A percentile compares a stretch with the other conserved stretches of the same genome.
These are phyloP conservation scores for Blepharisma undulans DNA, from an alignment of 169 alveolate species.

Conservation along the genomic window DNA sequence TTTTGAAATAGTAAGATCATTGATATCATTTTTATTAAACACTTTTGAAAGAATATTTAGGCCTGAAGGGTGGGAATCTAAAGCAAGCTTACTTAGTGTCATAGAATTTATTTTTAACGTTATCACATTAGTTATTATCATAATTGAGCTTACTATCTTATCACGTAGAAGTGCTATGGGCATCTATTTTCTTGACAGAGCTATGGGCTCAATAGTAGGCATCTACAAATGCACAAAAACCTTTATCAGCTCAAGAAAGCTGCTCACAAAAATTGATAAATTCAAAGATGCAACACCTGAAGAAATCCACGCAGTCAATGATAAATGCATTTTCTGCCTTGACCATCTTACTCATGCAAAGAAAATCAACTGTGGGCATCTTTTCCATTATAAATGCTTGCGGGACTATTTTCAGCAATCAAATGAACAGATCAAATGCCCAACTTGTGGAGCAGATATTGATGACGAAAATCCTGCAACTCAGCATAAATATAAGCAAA, in stretches of 20 bases:
- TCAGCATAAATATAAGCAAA: not conserved
- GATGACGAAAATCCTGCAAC: not conserved
- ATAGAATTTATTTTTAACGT: not conserved
- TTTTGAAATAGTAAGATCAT: not conserved
- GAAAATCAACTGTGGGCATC: slow-evolving; percentile 45
- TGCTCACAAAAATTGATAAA: not conserved
- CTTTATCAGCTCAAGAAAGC: slow-evolving; percentile 9
- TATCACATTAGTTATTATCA: not conserved
- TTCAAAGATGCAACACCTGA: slow-evolving; percentile 31
- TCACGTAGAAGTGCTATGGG: not conserved
- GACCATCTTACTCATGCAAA: slow-evolving; percentile 18
- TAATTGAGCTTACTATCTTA: not conserved
- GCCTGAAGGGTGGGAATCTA: not conserved
- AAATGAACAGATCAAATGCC: slow-evolving; percentile 16
- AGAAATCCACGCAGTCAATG: slow-evolving; percentile 14
- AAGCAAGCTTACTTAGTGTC: not conserved
- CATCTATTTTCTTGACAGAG: not conserved
- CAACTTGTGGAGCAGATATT: slow-evolving; percentile 31
- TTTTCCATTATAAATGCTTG: slow-evolving; percentile 36
- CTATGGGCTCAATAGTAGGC: not conserved
- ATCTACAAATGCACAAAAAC: not conserved
- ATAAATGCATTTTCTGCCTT: slow-evolving; percentile 34
- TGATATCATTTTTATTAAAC: not conserved
- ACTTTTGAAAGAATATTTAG: not conserved
- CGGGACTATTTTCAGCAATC: slow-evolving; percentile 4